These are phyloP conservation scores for Endoconidiophora laricicola DNA, from an alignment of 2,329 filamentous ascomycete genomes.

Conservation along the genomic window DNA sequence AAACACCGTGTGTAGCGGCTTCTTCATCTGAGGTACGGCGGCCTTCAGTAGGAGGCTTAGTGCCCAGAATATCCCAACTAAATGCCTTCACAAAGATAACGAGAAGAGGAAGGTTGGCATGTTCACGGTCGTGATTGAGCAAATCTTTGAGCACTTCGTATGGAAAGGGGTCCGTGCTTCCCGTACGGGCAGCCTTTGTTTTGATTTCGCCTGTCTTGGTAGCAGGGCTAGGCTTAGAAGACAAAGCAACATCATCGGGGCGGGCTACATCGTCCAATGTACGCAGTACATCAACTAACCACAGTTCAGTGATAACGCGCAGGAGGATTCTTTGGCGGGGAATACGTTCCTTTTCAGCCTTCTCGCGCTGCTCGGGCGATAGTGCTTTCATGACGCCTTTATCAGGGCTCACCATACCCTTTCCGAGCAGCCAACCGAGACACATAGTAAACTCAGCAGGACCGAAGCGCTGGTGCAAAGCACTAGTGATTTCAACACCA, in stretches of 20 bases:
- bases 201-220: constrained; percentile 45
- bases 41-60: constrained; percentile 57
- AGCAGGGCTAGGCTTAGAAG: constrained; percentile 27
- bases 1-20: constrained; percentile 30
- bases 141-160: constrained; percentile 96
- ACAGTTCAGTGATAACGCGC: constrained; percentile 84
- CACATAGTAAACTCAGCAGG: constrained; percentile 79
- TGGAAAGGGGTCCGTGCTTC: constrained; percentile 77
- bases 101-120: constrained; percentile 75
- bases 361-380: constrained; percentile 67
- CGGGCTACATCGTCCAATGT: constrained; percentile 54
- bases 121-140: constrained; percentile 82
- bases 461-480: constrained; percentile 89
- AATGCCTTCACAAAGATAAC: constrained; percentile 95
- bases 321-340: constrained; percentile 71
- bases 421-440: constrained; percentile 80
- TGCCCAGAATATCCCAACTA: constrained; percentile 83
- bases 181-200: constrained; percentile 39
- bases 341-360: constrained; percentile 88
- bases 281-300: constrained; percentile 76
- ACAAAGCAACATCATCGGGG: constrained; percentile 47
- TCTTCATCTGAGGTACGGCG: constrained; percentile 74
- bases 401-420: constrained; percentile 80
- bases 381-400: constrained; percentile 66
- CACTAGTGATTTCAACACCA: constrained; percentile 82